Evolutionary conservation across 2,329 filamentous ascomycete genomes (phyloP), one percentile per base, ranked within the genome.

Genomic region (Macrophomina phaseolina): DNA sequence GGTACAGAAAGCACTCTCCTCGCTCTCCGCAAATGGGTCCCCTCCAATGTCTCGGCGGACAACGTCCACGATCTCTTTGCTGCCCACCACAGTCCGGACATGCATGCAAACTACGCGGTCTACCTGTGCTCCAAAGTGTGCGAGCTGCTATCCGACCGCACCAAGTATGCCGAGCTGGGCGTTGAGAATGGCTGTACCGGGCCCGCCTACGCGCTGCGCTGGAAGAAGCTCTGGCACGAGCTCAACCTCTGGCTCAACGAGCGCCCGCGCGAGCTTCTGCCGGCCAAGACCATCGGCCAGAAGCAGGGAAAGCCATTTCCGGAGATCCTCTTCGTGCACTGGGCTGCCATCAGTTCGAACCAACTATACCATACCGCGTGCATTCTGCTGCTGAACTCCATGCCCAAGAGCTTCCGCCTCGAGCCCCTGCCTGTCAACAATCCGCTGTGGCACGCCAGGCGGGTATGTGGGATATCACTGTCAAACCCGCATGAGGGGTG

Each of bases 321-420:
- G 0, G 78, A 83, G 51, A 81, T 87, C 2, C 77, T 87, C 0
- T 88, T 85, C 70, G 73, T 81, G 1, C 82, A 85, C 67, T 85
- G 81, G 80, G 82, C 84, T 0, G 85, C 83, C 3, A 87, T 87
- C 32, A 87, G 85, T 0, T 82, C 82, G 0, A 87, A 85, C 61
- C 85, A 87, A 69, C 77, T 88, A 0, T 85, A 87, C 53, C 86
- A 88, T 69, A 86, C 86, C 0, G 81, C 84, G 8, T 85, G 82
- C 68, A 81, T 87, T 11, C 71, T 87, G 9, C 77, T 88, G 12
- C 76, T 88, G 0, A 79, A 80, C 30, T 78, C 78, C 14, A 81
- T 78, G 1, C 70, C 72, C 66, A 3, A 70, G 12, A 74, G 69
- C 40, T n/a, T 64, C n/a, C 62, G 76, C 38, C 72, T 75, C 4